A percentile compares a stretch with the other conserved stretches of the same genome.
These are phyloP conservation scores for Glutinoglossum americanum DNA, from an alignment of 495 filamentous ascomycete genomes.

Conservation along the genomic window DNA sequence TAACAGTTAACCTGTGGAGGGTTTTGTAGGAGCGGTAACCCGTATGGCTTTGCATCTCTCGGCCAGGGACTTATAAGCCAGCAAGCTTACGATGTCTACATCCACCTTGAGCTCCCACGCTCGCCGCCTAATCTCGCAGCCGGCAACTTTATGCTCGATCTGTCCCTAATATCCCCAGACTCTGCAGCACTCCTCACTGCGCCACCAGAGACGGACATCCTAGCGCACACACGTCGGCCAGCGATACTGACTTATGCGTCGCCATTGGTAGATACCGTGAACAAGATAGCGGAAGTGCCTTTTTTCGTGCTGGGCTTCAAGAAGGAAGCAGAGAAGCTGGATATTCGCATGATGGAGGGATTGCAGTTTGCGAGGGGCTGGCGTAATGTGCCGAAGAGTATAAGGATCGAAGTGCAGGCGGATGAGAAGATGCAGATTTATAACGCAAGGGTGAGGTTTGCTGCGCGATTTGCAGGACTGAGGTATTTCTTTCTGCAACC, in stretches of 20 bases:
- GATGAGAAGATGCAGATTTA: slow-evolving; percentile 46
- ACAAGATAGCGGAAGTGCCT: slow-evolving; percentile 30
- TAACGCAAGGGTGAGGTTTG: slow-evolving; percentile 38
- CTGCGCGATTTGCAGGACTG: slow-evolving; percentile 50
- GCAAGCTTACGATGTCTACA: slow-evolving; percentile 40
- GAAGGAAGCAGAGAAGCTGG: slow-evolving; percentile 34
- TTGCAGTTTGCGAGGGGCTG: slow-evolving; percentile 37
- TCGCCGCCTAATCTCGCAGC: slow-evolving; percentile 32
- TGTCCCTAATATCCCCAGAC: slow-evolving; percentile 29
- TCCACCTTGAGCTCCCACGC: slow-evolving; percentile 32
- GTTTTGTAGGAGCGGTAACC: not conserved
- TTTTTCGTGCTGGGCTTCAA: slow-evolving; percentile 36
- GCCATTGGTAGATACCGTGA: slow-evolving; percentile 29
- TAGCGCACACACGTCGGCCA: slow-evolving; percentile 31
- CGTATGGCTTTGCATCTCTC: slow-evolving; percentile 26
- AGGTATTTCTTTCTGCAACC: slow-evolving; percentile 18
- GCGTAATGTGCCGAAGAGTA: slow-evolving; percentile 30
- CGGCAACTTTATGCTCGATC: slow-evolving; percentile 88
- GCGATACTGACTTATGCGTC: slow-evolving; percentile 47
- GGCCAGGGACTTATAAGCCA: slow-evolving; percentile 19
- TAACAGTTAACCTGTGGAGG: not conserved
- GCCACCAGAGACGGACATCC: slow-evolving; percentile 6
- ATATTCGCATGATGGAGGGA: slow-evolving; percentile 47
- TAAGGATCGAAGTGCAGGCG: slow-evolving; percentile 30
- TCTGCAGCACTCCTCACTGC: not conserved